Evolutionary conservation across 495 filamentous ascomycete species (phyloP), one percentile per base, ranked within the genome.

Genomic region (Hyaloscypha bicolor): DNA sequence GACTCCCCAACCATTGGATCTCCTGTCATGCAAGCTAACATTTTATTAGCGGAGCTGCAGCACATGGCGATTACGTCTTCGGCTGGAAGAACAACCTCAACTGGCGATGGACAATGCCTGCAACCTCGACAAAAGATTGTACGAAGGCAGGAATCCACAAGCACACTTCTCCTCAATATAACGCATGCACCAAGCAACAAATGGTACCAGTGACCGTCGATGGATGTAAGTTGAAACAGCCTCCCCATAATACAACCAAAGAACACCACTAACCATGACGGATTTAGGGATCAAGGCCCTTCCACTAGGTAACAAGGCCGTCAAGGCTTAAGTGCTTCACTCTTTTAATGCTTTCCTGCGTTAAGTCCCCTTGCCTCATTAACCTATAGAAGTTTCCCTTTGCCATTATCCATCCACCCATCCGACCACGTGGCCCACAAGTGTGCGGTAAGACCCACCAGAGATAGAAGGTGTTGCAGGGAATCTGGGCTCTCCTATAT

Each of bases 31-130:
- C 83, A 55, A 68, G 75, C 65, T 87, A 84, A 81, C 79, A 80
- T 45, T 77, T 74, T 55, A 61, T 66, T 25, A 69, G 61, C 33
- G 62, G 66, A 1, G n/a, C 74, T 63, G 89, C 90, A 22, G 90
- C 89, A 70, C 90, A 93, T 71, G 90, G 85, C 25, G 90, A 93
- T 72, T 92, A 91, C 74, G 87, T 92, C 67, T 83, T 82, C 51
- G 90, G 86, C 39, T 93, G 90, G 90, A 82, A 90, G 25, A 76
- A 76, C 11, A 78, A 76, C 79, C 87, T 35, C 78, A 81, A 64
- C 22, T 64, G 8, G 84, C 84, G 19, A 64, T 69, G 61, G 62
- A 69, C 45, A 61, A 79, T 70, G 52, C 64, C 68, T 93, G 90
- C 80, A 85, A 84, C 68, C 80, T 84, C 53, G 82, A 84, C 79